phyloP scores from a whole-genome alignment of 139 green algal species.

The Picochlorum costavermella region DNA sequence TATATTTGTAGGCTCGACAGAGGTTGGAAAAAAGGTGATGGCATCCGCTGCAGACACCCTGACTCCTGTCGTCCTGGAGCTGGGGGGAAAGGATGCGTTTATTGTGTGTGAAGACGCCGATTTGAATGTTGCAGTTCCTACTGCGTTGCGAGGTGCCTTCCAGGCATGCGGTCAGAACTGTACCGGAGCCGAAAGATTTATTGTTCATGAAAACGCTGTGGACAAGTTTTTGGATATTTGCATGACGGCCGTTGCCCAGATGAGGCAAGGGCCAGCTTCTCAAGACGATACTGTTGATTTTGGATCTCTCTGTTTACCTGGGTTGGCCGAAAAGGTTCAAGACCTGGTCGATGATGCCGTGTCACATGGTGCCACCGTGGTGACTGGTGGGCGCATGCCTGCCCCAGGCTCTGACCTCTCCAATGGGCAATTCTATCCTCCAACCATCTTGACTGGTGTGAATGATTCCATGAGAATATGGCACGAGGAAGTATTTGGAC shows the following conservation, averaged over 20 bases:
- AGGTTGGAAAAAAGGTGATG: slow-evolving; percentile 63
- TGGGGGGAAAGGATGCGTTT: slow-evolving; percentile 95
- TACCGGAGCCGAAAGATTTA: slow-evolving; percentile 89
- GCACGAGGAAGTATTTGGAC: slow-evolving; percentile 92
- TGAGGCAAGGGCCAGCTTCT: slow-evolving; percentile 28
- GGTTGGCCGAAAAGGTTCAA: slow-evolving; percentile 73
- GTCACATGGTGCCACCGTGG: slow-evolving; percentile 60
- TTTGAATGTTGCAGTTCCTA: slow-evolving; percentile 59
- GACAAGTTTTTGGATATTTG: slow-evolving; percentile 30
- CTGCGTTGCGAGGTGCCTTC: slow-evolving; percentile 77
- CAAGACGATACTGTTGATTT: slow-evolving; percentile 54
- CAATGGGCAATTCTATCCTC: slow-evolving; percentile 86
- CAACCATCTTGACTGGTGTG: slow-evolving; percentile 79
- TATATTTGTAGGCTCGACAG: slow-evolving; percentile 84
- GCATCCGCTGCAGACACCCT: slow-evolving; percentile 60
- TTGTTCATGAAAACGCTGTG: slow-evolving; percentile 74
- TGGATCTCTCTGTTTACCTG: slow-evolving; percentile 92
- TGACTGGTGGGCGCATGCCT: slow-evolving; percentile 57
- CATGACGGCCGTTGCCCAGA: slow-evolving; percentile 2
- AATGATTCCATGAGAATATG: slow-evolving; percentile 79
- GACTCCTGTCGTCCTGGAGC: slow-evolving; percentile 91
- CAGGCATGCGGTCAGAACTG: slow-evolving; percentile 95
- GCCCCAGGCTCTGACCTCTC: background rate
- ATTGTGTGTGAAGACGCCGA: slow-evolving; percentile 87
- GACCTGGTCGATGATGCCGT: slow-evolving; percentile 86